Base-by-base conservation (phyloP, 192 early-diverging fungal genomes). In the Ambispora gerdemannii region DNA sequence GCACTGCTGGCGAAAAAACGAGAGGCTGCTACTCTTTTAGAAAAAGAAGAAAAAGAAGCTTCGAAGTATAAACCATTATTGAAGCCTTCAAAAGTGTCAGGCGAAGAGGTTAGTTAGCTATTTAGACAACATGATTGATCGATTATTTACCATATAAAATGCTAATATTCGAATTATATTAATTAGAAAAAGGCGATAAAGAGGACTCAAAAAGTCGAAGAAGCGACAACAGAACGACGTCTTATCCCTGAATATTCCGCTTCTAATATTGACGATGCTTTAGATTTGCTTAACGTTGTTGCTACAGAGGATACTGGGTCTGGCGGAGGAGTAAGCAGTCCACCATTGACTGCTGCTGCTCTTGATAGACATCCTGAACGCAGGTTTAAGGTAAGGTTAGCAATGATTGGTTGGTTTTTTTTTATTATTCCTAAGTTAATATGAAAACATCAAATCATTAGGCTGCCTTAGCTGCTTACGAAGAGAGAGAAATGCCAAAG, bases 361-460 rank as follows among this genome's bases (percentile, higher is more conserved):
- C 77, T 95, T 32, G 95, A 96, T 67, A 84, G 88, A 38, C 95
- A 96, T 77, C 95, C 95, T 8, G 95, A 96, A 78, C 85, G 90
- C 67, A 83, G 95, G 19, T 86, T 86, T 66, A 91, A 89, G 86
- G 78, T 77, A n/a, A n/a, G n/a, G n/a, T n/a, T n/a, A n/a, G n/a
- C n/a, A n/a, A n/a, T n/a, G n/a, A n/a, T n/a, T n/a, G n/a, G n/a
- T 43, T 68, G 25, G 19, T 25, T 10, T 68, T 8, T 35, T 28
- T 68, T 11, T 61, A 10, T 6, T n/a, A 8, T 55, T 51, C 15
- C 31, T 6, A 58, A 68, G 61, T 63, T 11, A 56, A 30, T 36
- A 22, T 71, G n/a, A 71, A 32, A 28, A 27, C 11, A n/a, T 58
- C 0, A 66, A 49, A 64, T 52, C n/a, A 11, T 11, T 72, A 79